phyloP scores from a whole-genome alignment of 805 yeast species.

The Pichia scutulata region DNA sequence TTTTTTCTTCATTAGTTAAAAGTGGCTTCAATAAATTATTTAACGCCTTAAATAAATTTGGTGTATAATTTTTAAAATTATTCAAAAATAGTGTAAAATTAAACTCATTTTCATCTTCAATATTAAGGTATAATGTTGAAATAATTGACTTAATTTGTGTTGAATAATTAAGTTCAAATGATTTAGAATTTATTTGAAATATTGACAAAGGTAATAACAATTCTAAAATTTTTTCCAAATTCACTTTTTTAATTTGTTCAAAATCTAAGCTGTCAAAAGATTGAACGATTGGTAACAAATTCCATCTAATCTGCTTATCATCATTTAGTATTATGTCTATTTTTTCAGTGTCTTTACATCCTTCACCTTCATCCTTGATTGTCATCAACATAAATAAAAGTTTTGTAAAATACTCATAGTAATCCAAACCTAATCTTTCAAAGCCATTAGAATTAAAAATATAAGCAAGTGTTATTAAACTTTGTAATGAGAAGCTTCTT shows the following conservation, averaged over 20 bases:
- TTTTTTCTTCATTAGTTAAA: not conserved
- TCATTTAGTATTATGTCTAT: conserved; percentile 19
- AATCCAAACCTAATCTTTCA: not conserved
- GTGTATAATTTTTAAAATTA: conserved; percentile 23
- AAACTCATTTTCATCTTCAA: not conserved
- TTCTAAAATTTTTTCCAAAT: not conserved
- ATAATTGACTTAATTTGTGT: conserved; percentile 1
- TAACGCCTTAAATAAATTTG: conserved; percentile 39
- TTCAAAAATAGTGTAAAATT: not conserved
- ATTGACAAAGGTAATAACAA: conserved; percentile 10
- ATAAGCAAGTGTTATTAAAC: conserved; percentile 1
- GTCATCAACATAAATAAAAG: not conserved
- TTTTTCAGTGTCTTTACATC: not conserved
- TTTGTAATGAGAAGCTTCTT: conserved; percentile 3
- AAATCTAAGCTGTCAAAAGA: conserved; percentile 30
- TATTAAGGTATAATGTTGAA: not conserved
- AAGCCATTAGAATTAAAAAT: conserved; percentile 3
- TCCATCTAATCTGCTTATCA: conserved; percentile 23
- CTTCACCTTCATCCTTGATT: not conserved
- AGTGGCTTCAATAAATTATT: conserved; percentile 35
- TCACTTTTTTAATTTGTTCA: not conserved
- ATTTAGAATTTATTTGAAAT: not conserved
- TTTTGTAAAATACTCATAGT: not conserved
- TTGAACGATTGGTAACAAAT: conserved; percentile 30
- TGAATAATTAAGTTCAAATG: conserved; percentile 5